Evolutionary conservation across 768 basidiomycete genomes (phyloP).

Genomic region (Naematelia aurantialba): DNA sequence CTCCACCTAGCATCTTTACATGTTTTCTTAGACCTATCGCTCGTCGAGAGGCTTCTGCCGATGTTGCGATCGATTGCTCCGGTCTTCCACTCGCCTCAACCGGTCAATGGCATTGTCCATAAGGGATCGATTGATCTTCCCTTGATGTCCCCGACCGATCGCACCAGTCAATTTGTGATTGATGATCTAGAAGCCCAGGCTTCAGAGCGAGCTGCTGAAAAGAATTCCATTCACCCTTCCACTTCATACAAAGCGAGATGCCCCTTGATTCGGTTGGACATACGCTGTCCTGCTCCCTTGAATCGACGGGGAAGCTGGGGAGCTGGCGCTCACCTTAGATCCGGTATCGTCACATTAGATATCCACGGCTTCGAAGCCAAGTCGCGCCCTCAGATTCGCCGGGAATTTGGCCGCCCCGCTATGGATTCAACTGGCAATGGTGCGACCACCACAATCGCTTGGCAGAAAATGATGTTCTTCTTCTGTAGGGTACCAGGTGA

Average conservation of each 20-base stretch:
- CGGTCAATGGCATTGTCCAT: neutral
- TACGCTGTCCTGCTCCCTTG: constrained; percentile 64
- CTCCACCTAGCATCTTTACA: constrained; percentile 59
- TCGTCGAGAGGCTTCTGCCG: constrained; percentile 47
- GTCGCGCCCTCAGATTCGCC: neutral
- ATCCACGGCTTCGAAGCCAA: constrained; percentile 21
- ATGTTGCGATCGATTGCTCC: constrained; percentile 53
- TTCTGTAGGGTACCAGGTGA: constrained; percentile 38
- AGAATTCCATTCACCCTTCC: neutral
- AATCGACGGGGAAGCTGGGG: constrained; percentile 61
- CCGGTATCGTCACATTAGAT: constrained; percentile 42
- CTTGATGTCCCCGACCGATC: too few species aligned
- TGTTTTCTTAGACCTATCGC: constrained; percentile 66
- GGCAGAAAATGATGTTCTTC: constrained; percentile 41
- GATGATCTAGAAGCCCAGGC: constrained; percentile 60
- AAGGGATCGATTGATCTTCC: too few species aligned
- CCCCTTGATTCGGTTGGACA: constrained; percentile 63
- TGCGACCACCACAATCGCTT: constrained; percentile 19
- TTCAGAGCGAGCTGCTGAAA: neutral
- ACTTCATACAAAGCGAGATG: constrained; percentile 51
- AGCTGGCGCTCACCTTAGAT: constrained; percentile 52
- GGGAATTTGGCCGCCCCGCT: neutral
- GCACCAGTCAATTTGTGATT: constrained; percentile 53
- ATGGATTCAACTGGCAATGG: neutral
- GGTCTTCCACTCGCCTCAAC: constrained; percentile 11